Base-by-base conservation (phyloP, 2,329 filamentous ascomycete species). In the Colletotrichum spaethianum region DNA sequence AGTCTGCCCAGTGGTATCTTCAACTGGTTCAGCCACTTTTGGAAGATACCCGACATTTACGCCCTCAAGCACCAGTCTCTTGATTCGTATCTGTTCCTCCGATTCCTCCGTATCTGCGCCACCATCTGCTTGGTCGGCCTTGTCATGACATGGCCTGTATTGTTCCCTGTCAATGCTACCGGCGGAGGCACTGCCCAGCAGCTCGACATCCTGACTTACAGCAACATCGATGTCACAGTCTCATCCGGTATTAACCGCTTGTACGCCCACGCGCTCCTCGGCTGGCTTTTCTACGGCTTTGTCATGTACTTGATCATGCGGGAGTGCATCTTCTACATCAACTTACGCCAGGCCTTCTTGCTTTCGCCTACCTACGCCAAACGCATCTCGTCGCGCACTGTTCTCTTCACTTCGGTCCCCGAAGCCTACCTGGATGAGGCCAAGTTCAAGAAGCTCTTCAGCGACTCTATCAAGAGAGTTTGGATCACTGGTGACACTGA, bases 271-370 rank as follows among this genome's bases (percentile, higher is more conserved):
- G 89, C 90, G n/a, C 88, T 94, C 63, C 86, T 95, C 64, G 91
- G 92, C 1, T 98, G 94, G 90, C 82, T 95, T 61, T 98, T 94
- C 83, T 95, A 93, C 81, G 90, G 90, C 56, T 98, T 98, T 79
- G 88, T 98, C 75, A 92, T 98, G 81, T 96, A 94, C 83, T 92
- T 94, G 78, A 90, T 98, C 74, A 93, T 95, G 67, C 90, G 96
- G 70, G 96, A 98, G 82, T 92, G 91, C 79, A 93, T 98, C 76
- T 98, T 92, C 87, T 97, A 94, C 82, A 93, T 98, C 85, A 97
- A 97, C 78, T 84, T 98, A 63, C 93, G 95, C 74, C 96, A 98
- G 83, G 96, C 96, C 0, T 98, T 97, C 83, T 90, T 97, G 50
- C 89, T 97, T 67, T 95, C 94, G 14, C 94, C 95, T 14, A 86